Percentiles rank a stretch among this genome's conserved stretches.
These are phyloP conservation scores for Calcarisporium arbuscula DNA, from an alignment of 2,329 filamentous ascomycete genomes.

Conservation along the genomic window DNA sequence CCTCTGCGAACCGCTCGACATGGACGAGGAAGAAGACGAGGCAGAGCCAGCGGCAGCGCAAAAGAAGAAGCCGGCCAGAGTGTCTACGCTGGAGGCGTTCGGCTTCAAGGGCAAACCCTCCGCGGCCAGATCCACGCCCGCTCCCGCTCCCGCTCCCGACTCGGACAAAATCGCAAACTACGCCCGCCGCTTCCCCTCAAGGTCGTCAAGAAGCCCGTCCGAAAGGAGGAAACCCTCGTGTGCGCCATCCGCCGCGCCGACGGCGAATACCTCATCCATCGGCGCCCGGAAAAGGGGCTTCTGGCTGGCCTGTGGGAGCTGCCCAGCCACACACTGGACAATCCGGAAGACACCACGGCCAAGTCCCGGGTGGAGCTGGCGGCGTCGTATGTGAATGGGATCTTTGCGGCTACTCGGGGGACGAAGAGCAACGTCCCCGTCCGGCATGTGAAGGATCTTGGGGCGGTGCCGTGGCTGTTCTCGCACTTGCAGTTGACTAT, in stretches of 20 bases:
- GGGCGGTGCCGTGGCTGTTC: slow-evolving; percentile 50
- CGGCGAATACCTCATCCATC: slow-evolving; percentile 40
- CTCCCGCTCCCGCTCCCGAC: slow-evolving; percentile 1
- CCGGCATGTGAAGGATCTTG: slow-evolving; percentile 36
- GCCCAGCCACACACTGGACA: slow-evolving; percentile 35
- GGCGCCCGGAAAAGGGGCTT: slow-evolving; percentile 46
- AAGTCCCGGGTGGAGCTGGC: slow-evolving; percentile 31
- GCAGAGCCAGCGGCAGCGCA: slow-evolving; percentile 7
- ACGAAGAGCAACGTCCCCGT: slow-evolving; percentile 9
- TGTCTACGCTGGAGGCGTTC: slow-evolving; percentile 29
- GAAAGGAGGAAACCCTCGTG: slow-evolving; percentile 46
- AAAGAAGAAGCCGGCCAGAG: slow-evolving; percentile 15
- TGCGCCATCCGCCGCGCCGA: slow-evolving; percentile 42
- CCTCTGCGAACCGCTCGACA: slow-evolving; percentile 40
- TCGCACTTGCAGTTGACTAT: slow-evolving; percentile 51
- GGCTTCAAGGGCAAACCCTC: slow-evolving; percentile 19
- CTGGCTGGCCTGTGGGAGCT: slow-evolving; percentile 52
- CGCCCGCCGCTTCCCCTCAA: slow-evolving; percentile 47
- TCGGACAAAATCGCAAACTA: slow-evolving; percentile 33
- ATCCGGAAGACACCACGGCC: slow-evolving; percentile 15
- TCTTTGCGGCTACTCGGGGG: slow-evolving; percentile 15
- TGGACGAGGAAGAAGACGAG: slow-evolving; percentile 17
- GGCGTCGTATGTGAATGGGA: slow-evolving; percentile 21
- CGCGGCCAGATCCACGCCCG: slow-evolving; percentile 9
- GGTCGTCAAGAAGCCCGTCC: slow-evolving; percentile 43